These are phyloP conservation scores for Myxozyma neotropica DNA, from an alignment of 805 yeast genomes.

Conservation along the genomic window DNA sequence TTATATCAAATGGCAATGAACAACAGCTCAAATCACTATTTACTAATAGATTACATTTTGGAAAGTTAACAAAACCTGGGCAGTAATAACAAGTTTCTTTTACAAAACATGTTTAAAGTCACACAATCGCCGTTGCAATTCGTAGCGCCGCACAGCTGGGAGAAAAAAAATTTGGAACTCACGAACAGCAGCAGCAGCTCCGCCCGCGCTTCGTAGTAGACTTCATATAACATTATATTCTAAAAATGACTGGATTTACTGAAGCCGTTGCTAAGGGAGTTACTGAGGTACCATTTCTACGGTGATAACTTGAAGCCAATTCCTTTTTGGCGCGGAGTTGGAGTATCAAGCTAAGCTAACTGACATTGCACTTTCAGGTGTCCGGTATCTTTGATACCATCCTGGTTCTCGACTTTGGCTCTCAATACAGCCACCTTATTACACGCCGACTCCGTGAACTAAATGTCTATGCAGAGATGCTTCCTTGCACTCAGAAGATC, in stretches of 20 bases:
- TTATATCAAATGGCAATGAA: no score
- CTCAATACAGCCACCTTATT: conserved; percentile 95
- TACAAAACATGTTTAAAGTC: no score
- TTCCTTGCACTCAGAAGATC: conserved; percentile 98
- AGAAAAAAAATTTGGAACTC: not conserved
- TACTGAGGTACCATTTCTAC: conserved; percentile 17
- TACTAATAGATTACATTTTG: no score
- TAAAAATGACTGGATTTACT: conserved; percentile 21
- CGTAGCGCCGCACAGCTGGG: conserved; percentile 14
- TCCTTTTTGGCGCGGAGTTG: not conserved
- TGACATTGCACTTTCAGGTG: no score
- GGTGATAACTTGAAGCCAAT: not conserved
- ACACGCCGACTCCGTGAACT: conserved; percentile 97
- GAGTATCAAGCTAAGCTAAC: no score
- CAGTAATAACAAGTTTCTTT: no score
- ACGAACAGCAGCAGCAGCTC: not conserved
- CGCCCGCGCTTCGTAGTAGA: no score
- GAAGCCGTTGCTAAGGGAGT: conserved; percentile 20
- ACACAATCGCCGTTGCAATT: no score
- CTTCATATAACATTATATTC: no score
- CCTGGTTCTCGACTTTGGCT: conserved; percentile 95
- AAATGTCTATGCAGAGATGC: conserved; percentile 98
- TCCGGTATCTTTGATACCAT: conserved; percentile 93
- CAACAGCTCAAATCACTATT: no score
- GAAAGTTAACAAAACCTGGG: no score